phyloP scores from a whole-genome alignment of 805 yeast genomes.

The Starmerella apis region DNA sequence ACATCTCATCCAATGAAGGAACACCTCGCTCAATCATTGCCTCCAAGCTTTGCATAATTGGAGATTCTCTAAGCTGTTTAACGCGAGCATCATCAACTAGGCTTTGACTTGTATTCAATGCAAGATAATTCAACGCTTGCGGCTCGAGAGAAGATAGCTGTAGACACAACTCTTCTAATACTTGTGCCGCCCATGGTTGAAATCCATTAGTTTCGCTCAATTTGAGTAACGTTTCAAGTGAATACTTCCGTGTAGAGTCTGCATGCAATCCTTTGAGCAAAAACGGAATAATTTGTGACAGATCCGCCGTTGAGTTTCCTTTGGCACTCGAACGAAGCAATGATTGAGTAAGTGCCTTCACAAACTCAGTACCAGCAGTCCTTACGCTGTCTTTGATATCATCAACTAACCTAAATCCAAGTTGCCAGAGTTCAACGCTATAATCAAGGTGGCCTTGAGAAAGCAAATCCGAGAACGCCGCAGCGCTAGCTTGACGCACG shows the following conservation, averaged over 20 bases:
- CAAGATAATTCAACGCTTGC: constrained; percentile 72
- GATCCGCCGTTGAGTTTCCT: not conserved
- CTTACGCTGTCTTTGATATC: constrained; percentile 92
- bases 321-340: constrained; percentile 10
- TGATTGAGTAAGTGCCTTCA: constrained; percentile 37
- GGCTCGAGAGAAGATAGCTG: constrained; percentile 86
- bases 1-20: constrained; percentile 22
- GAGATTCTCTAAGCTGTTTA: constrained; percentile 66
- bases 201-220: constrained; percentile 48
- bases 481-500: constrained; percentile 74
- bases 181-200: constrained; percentile 54
- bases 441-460: constrained; percentile 27
- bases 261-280: constrained; percentile 9
- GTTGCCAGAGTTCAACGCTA: constrained; percentile 59
- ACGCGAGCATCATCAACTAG: constrained; percentile 63
- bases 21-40: constrained; percentile 47
- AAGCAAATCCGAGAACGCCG: constrained; percentile 59
- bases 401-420: constrained; percentile 82
- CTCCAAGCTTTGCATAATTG: constrained; percentile 81
- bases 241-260: constrained; percentile 36
- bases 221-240: constrained; percentile 65
- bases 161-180: constrained; percentile 57
- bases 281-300: constrained; percentile 15
- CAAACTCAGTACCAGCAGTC: constrained; percentile 60
- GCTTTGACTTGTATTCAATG: constrained; percentile 53